A percentile compares a stretch with the other conserved stretches of the same genome.
Evolutionary conservation across 129 eudicot species (phyloP).

Genomic region (Pseudognaphalium luteoalbum): DNA sequence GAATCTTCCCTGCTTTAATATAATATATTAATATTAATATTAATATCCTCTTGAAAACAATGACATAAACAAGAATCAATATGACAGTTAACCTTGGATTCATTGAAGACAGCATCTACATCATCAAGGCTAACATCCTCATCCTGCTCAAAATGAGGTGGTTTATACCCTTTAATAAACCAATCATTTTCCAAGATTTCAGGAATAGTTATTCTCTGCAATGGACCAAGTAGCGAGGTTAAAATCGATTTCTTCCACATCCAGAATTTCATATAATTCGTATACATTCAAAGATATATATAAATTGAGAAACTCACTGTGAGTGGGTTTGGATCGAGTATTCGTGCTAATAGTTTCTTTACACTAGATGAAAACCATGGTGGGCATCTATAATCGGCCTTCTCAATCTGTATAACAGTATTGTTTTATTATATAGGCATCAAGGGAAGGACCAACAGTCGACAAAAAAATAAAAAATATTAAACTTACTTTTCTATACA

Average conservation of each 20-base stretch:
- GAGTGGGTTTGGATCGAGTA: constrained; percentile 77
- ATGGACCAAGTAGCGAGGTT: not conserved
- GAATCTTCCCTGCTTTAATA: no score
- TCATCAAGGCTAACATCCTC: constrained; percentile 81
- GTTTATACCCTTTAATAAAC: constrained; percentile 79
- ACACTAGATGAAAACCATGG: constrained; percentile 74
- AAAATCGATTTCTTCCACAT: not conserved
- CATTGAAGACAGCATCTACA: constrained; percentile 81
- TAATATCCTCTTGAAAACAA: not conserved
- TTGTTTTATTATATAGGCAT: not conserved
- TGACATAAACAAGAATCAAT: not conserved
- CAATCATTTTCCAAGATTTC: constrained; percentile 76
- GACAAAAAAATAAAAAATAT: not conserved
- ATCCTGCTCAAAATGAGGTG: constrained; percentile 70
- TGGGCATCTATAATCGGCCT: constrained; percentile 69
- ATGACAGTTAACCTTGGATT: constrained; percentile 56
- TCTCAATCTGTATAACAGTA: constrained; percentile 54
- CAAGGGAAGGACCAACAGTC: not conserved
- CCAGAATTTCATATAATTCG: not conserved
- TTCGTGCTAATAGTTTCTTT: constrained; percentile 56
- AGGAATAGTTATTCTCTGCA: constrained; percentile 75
- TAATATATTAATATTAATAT: not conserved
- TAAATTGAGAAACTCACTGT: constrained; percentile 54
- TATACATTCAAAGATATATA: not conserved
- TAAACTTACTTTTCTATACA: constrained; percentile 65